Base-by-base conservation (phyloP, 106 monocot species). In the Posidonia australis region DNA sequence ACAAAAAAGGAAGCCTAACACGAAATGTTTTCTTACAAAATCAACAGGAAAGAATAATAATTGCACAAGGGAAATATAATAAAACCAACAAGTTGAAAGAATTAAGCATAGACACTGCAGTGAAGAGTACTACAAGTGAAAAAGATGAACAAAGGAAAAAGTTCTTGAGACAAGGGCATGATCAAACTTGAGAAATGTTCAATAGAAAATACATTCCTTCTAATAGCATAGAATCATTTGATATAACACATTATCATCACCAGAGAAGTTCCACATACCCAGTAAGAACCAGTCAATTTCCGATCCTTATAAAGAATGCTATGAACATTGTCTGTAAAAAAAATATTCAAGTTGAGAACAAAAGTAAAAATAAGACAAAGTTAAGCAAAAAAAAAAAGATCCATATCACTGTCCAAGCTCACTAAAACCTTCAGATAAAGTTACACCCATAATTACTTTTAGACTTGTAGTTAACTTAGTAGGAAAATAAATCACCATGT, bases 241-340 rank as follows among this genome's bases (percentile, higher is more conserved):
- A 49, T 49, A 49, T 3, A 49, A 17, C 4, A 49, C 3, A 49
- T n/a, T 19, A 49, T 19, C n/a, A 7, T 17, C 18, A 17, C 13
- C 16, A 49, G 18, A 17, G 5, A 67, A 54, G 51, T 19, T 20
- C 54, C 57, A 55, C 78, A 65, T 91, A 91, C 91, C 91, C 91
- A 92, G 57, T 92, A 86, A 63, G 86, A 92, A 46, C 78, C 83
- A 60, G 91, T 92, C 84, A 83, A 82, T 52, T 84, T 66, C 29
- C 73, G 31, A 2, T 79, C 84, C 83, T 92, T 92, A 54, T 77
- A 71, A 51, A 84, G 62, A 74, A 86, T 75, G 77, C 91, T 92
- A 56, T 92, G 91, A 68, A 92, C 66, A 77, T 86, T 92, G 55
- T 78, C 91, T 92, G 78, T 44, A n/a, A n/a, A 63, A 45, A 67